Evolutionary conservation across 2,329 filamentous ascomycete genomes (phyloP), one percentile per base, ranked within the genome.

Genomic region (Phaeosphaeriaceae sp.): DNA sequence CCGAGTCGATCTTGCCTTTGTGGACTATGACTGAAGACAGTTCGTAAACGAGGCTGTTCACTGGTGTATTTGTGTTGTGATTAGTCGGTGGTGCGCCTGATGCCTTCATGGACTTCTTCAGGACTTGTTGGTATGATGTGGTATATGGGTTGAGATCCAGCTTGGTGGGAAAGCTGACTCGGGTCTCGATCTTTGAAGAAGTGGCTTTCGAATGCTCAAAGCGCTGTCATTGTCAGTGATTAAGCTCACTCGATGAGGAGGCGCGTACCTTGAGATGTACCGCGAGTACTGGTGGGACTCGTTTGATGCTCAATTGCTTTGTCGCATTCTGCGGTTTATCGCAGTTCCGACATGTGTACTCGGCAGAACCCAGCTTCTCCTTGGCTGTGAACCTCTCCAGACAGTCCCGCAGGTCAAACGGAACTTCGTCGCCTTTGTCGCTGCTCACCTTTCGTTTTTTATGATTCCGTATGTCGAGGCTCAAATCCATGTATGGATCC

Each of bases 111-210:
- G 63, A 62, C 63, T 72, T 70, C 63, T 72, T 70, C 48, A 62
- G 56, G 25, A 70, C 62, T 9, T 70, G 68, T 54, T 76, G 75
- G 51, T 72, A 86, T 19, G 86, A 85, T 47, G 90, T 91, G 0
- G 93, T 95, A 77, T 96, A 98, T 0, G 93, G 93, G 21, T 92
- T 85, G 88, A 98, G 92, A 73, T 97, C 95, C 40, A 98, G 85
- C 58, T 91, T 88, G 50, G 96, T 80, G 0, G 93, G 93, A 70
- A 97, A 97, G 51, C 90, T 87, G 53, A 98, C 90, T 56, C 88
- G 89, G 3, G 91, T 93, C 68, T 96, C 91, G 63, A 98, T 91
- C 77, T 98, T 98, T 46, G 91, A 91, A 1, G 91, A 90, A 22
- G 87, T 86, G 47, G 89, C 84, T 68, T 91, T 88, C 60, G 87